These are phyloP conservation scores for Cladorrhinum sp. DNA, from an alignment of 2,329 filamentous ascomycete genomes.

Conservation along the genomic window DNA sequence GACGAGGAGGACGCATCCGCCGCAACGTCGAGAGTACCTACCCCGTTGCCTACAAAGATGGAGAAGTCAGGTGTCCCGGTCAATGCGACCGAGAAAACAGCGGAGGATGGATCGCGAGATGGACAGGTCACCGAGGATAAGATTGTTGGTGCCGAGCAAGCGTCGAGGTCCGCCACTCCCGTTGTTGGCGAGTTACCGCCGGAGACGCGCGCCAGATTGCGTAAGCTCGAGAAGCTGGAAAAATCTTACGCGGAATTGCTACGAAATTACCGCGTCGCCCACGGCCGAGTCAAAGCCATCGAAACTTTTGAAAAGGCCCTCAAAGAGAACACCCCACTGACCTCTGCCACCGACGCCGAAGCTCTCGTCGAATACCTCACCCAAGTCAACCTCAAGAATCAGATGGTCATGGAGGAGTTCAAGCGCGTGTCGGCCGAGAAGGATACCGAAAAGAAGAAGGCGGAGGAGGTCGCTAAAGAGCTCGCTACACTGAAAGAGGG, in stretches of 20 bases:
- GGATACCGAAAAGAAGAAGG: slow-evolving; percentile 73
- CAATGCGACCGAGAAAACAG: slow-evolving; percentile 8
- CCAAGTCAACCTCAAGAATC: slow-evolving; percentile 78
- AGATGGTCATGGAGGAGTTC: slow-evolving; percentile 92
- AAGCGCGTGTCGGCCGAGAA: slow-evolving; percentile 82
- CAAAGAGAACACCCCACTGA: slow-evolving; percentile 87
- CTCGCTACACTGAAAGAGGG: slow-evolving; percentile 56
- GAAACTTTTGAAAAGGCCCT: slow-evolving; percentile 91
- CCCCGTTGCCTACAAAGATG: slow-evolving; percentile 39
- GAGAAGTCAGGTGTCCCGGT: slow-evolving; percentile 26
- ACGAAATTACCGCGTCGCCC: slow-evolving; percentile 86
- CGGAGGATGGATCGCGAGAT: slow-evolving; percentile 8
- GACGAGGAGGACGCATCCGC: slow-evolving; percentile 72
- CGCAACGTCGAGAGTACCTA: slow-evolving; percentile 46
- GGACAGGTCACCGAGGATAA: slow-evolving; percentile 2
- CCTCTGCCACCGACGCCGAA: slow-evolving; percentile 80
- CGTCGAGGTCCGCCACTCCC: slow-evolving; percentile 12
- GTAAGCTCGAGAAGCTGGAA: slow-evolving; percentile 88
- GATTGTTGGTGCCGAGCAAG: slow-evolving; percentile 1
- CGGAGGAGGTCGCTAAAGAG: slow-evolving; percentile 66
- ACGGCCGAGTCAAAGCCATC: slow-evolving; percentile 79
- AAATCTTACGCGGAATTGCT: slow-evolving; percentile 84
- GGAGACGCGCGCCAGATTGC: slow-evolving; percentile 71
- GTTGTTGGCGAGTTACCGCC: slow-evolving; percentile 59
- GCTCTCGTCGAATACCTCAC: slow-evolving; percentile 87